Evolutionary conservation across 1,284 basidiomycete genomes (phyloP), one percentile per base, ranked within the genome.

Genomic region (Ganoderma resinaceum): DNA sequence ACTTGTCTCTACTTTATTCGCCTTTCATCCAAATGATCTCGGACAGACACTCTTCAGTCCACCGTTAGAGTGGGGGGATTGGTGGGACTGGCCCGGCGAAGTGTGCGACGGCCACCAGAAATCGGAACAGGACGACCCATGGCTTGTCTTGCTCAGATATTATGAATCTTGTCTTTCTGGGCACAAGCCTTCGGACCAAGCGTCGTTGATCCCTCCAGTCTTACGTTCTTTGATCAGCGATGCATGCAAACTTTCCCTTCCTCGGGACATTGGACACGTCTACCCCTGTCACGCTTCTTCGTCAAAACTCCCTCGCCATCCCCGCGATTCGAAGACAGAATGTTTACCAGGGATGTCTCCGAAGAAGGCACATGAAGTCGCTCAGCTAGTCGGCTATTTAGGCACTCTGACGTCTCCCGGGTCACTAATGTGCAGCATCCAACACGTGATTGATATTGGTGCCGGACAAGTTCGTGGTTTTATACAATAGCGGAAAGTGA

Each of bases 311-410:
- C 20, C 67, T 62, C 18, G n/a, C 11, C n/a, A 29, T 33, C 5
- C 63, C 61, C 12, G 3, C 29, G 3, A 37, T 18, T 2, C 4
- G 9, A 8, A n/a, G 31, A 31, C 20, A 33, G 20, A 62, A 12
- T 18, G 11, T 38, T 59, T 76, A 2, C 70, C 68, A 33, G 84
- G 86, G 43, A 85, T 86, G 80, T 87, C 87, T 4, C 85, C 86
- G 29, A 88, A 88, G 73, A 88, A 88, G 72, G 76, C 78, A 8
- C 87, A 88, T 63, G 87, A 88, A 75, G 85, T 88, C 38, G 67
- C 76, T 0, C 80, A 81, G 59, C 86, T 88, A 84, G 75, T 80
- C 12, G 73, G 76, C 4, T 86, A 81, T 74, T 76, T 85, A 5
- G 59, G 69, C 14, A 69, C 70, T 16, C 38, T 83, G 29, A 69